Conservation (phyloP, 345 rosid genomes). For the Lenwebbia sp. region DNA sequence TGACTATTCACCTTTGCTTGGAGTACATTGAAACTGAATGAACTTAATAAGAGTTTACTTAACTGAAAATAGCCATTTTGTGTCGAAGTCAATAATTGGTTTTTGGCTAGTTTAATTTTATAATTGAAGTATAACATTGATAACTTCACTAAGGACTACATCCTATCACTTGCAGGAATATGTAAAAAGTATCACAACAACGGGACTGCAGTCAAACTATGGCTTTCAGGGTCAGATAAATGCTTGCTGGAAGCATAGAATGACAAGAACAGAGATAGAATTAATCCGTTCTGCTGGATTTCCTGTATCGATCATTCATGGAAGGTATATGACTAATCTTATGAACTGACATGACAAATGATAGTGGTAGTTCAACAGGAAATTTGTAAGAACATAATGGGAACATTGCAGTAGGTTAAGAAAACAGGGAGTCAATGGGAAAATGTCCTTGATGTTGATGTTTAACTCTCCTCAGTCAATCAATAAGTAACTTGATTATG, state of each 20-base stretch:
- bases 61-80: neutral
- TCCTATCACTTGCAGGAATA: conserved; percentile 45
- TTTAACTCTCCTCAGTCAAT: neutral
- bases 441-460: neutral
- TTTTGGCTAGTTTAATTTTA: neutral
- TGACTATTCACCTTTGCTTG: neutral
- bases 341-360: neutral
- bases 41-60: neutral
- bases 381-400: neutral
- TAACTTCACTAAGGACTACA: neutral
- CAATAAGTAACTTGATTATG: neutral
- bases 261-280: conserved; percentile 54
- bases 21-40: neutral
- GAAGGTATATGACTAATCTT: conserved; percentile 41
- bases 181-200: conserved; percentile 70
- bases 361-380: neutral
- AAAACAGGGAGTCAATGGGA: neutral
- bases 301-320: conserved; percentile 87
- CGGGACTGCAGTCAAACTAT: conserved; percentile 70
- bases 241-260: conserved; percentile 88
- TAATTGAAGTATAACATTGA: neutral
- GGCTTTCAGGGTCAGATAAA: conserved; percentile 90
- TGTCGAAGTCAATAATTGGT: neutral
- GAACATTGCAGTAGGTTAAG: neutral
- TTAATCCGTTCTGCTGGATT: conserved; percentile 52